Evolutionary conservation across 2,329 filamentous ascomycete species (phyloP).

Genomic region (Cladosporium sp.): DNA sequence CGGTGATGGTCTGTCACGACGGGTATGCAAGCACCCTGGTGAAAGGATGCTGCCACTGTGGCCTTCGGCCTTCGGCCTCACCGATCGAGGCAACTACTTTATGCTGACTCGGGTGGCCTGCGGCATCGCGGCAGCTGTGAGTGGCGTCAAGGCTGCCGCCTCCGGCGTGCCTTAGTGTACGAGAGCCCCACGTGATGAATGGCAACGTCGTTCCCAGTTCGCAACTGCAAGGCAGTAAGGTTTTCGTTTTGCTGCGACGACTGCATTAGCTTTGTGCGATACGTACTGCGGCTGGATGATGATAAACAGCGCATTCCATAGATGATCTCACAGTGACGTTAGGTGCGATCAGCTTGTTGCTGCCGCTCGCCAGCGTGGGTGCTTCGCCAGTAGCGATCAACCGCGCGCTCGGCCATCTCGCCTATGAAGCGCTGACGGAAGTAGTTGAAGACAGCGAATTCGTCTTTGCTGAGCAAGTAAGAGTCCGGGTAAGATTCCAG

Average conservation of each 20-base stretch:
- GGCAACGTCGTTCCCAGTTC: slow-evolving; percentile 8
- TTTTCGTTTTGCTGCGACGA: slow-evolving; percentile 8
- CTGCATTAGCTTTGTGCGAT: slow-evolving; percentile 16
- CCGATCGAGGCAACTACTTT: slow-evolving; percentile 9
- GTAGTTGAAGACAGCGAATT: slow-evolving; percentile 87
- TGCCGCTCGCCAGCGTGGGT: slow-evolving; percentile 14
- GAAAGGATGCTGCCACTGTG: slow-evolving; percentile 2
- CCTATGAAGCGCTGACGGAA: slow-evolving; percentile 68
- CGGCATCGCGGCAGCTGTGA: background rate
- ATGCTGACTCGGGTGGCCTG: slow-evolving; percentile 11
- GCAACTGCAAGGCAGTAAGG: background rate
- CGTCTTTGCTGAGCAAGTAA: slow-evolving; percentile 74
- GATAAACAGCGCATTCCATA: background rate
- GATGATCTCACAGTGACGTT: slow-evolving; percentile 17
- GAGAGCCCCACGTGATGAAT: slow-evolving; percentile 10
- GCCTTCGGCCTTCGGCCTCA: slow-evolving; percentile 2
- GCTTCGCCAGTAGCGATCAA: slow-evolving; percentile 59
- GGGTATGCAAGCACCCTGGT: slow-evolving; percentile 12
- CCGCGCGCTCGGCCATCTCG: slow-evolving; percentile 51
- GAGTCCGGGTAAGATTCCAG: slow-evolving; percentile 63
- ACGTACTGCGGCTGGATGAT: background rate
- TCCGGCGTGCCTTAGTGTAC: background rate
- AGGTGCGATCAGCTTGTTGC: slow-evolving; percentile 6
- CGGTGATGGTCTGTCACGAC: slow-evolving; percentile 8
- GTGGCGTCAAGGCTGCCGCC: slow-evolving; percentile 12